These are phyloP conservation scores for Tilletia caries DNA, from an alignment of 1,284 basidiomycete species.

Conservation along the genomic window DNA sequence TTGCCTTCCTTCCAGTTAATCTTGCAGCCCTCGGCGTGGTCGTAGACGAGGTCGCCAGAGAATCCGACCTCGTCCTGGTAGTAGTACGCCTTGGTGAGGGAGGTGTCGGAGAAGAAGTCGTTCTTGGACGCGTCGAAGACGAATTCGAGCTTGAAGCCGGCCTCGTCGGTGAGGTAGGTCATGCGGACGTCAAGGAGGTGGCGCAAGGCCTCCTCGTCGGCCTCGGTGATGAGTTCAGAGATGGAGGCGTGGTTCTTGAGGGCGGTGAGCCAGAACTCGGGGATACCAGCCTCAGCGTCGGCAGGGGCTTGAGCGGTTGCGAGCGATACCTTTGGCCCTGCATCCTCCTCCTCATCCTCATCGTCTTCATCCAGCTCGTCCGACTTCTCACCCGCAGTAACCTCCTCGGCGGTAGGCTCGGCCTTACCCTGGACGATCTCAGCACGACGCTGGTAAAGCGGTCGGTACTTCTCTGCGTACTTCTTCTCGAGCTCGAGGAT, in stretches of 20 bases:
- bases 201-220: slow-evolving; percentile 72
- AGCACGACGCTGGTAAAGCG: slow-evolving; percentile 80
- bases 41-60: slow-evolving; percentile 90
- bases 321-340: slow-evolving; percentile 39
- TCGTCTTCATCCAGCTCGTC: slow-evolving; percentile 60
- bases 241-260: slow-evolving; percentile 86
- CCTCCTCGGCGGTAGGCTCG: slow-evolving; percentile 75
- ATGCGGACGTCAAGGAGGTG: slow-evolving; percentile 68
- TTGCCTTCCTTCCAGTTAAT: slow-evolving; percentile 98
- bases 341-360: slow-evolving; percentile 56
- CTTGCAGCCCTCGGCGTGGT: slow-evolving; percentile 80
- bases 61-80: slow-evolving; percentile 90
- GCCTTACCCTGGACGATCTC: slow-evolving; percentile 76
- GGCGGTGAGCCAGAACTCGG: slow-evolving; percentile 97
- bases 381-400: slow-evolving; percentile 70
- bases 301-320: slow-evolving; percentile 55
- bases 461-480: slow-evolving; percentile 80
- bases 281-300: slow-evolving; percentile 65
- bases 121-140: slow-evolving; percentile 66
- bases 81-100: slow-evolving; percentile 88
- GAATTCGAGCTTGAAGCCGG: slow-evolving; percentile 88
- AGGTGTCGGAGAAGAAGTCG: slow-evolving; percentile 79
- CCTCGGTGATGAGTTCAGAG: slow-evolving; percentile 85
- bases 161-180: slow-evolving; percentile 67
- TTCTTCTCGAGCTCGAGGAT: slow-evolving; percentile 96